Base-by-base conservation (phyloP, 371 early-diverging fungal species). In the Rhizomucor miehei region DNA sequence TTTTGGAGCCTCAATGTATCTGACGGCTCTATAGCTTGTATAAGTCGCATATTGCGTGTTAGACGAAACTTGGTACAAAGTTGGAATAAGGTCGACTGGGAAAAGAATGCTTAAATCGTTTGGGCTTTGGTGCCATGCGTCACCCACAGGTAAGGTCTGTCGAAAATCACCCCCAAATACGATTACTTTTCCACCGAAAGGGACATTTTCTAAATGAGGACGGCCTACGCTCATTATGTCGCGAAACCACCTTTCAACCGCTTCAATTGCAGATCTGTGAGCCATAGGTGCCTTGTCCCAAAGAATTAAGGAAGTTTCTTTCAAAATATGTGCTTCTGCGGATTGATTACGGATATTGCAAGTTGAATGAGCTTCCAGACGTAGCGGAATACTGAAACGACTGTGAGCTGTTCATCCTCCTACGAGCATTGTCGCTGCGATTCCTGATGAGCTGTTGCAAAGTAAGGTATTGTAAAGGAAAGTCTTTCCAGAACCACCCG, bases 241-340 rank as follows among this genome's bases (percentile, higher is more conserved):
- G 9, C 25, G 40, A 1, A 56, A 23, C 11, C 8, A 12, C 3
- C 49, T 6, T 13, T 48, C 49, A 17, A 51, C 44, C 16, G 34
- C 23, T 9, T 36, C 49, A 12, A 51, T 44, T 12, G n/a, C 25
- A 2, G 21, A 51, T 14, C 52, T 5, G 16, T 51, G 38, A 12
- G 37, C 40, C 57, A 60, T 54, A 3, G 52, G 54, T 21, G 51
- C 56, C 34, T 60, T 56, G 50, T 60, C 61, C 61, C 61, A 55
- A 21, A 60, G 17, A 19, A 60, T 51, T 8, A 60, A 16, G 17
- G 35, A 12, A 1, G 55, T 39, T 36, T 37, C 24, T 35, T 37
- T n/a, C 20, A 59, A 14, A 16, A 23, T 14, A 39, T 4, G 16
- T 62, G 60, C 8, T 50, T 14, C n/a, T 16, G 35, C 45, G 11